Percentiles rank a stretch among this genome's conserved stretches.
Evolutionary conservation across 1,284 basidiomycete genomes (phyloP).

Genomic region (Puccinia triticina): DNA sequence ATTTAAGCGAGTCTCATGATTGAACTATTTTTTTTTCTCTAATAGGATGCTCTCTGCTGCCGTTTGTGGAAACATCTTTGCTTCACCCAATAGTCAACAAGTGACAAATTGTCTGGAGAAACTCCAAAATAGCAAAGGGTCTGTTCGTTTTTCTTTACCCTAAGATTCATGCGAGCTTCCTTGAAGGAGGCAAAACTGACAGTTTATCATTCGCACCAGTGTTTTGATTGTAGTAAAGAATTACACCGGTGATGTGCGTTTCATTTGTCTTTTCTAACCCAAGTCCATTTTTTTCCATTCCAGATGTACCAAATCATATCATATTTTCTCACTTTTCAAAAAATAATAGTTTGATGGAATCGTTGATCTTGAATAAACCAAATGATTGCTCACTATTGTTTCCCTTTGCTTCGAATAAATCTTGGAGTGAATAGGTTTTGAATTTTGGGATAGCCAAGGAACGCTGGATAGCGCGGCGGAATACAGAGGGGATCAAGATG

Average conservation of each 20-base stretch:
- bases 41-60: conserved; percentile 76
- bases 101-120: conserved; percentile 77
- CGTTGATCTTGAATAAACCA: neutral
- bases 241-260: conserved; percentile 56
- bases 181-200: neutral
- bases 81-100: conserved; percentile 82
- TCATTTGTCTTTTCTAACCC: neutral
- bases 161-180: neutral
- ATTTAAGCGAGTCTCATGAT: too few relatives aligned
- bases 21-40: neutral
- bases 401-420: conserved; percentile 19
- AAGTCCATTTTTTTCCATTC: neutral
- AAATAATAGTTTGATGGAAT: conserved; percentile 58
- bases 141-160: conserved; percentile 54
- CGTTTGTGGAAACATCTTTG: conserved; percentile 83
- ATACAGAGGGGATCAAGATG: conserved; percentile 73
- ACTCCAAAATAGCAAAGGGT: conserved; percentile 76
- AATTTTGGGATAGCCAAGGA: conserved; percentile 92
- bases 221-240: conserved; percentile 78
- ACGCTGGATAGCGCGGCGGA: conserved; percentile 73
- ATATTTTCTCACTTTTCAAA: conserved; percentile 54
- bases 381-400: neutral
- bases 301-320: neutral
- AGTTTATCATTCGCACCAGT: conserved; percentile 60
- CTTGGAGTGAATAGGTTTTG: conserved; percentile 77